Evolutionary conservation across 345 rosid species (phyloP).

Genomic region (Passiflora organensis): DNA sequence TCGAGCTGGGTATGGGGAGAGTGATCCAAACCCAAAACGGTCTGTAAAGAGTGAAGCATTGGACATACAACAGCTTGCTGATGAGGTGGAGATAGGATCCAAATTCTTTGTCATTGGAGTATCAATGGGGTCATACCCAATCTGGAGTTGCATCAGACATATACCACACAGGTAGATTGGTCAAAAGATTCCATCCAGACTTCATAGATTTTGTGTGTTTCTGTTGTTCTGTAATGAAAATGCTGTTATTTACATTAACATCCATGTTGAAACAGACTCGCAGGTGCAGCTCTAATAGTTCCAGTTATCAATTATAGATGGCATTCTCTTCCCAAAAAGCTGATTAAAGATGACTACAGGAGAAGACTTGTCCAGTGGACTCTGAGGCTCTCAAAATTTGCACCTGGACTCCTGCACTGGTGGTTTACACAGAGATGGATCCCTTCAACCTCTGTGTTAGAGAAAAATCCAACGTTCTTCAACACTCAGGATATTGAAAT

Average conservation of each 20-base stretch:
- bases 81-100: conserved; percentile 53
- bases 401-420: conserved; percentile 68
- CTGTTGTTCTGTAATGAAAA: not conserved
- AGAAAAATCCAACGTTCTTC: conserved; percentile 55
- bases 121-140: conserved; percentile 88
- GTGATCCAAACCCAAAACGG: conserved; percentile 64
- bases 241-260: conserved; percentile 10
- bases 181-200: not conserved
- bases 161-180: conserved; percentile 76
- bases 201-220: not conserved
- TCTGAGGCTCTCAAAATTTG: conserved; percentile 49
- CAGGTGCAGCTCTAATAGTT: conserved; percentile 68
- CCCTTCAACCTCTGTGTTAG: conserved; percentile 51
- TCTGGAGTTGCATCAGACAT: conserved; percentile 80
- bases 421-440: conserved; percentile 63
- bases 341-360: conserved; percentile 56
- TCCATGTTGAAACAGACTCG: conserved; percentile 48
- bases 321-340: conserved; percentile 63
- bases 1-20: conserved; percentile 89
- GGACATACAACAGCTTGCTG: conserved; percentile 78
- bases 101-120: conserved; percentile 74
- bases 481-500: conserved; percentile 59
- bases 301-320: conserved; percentile 71
- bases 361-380: conserved; percentile 48
- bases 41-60: conserved; percentile 74